These are phyloP conservation scores for Sporothrix mexicana DNA, from an alignment of 2,329 filamentous ascomycete species.

Conservation along the genomic window DNA sequence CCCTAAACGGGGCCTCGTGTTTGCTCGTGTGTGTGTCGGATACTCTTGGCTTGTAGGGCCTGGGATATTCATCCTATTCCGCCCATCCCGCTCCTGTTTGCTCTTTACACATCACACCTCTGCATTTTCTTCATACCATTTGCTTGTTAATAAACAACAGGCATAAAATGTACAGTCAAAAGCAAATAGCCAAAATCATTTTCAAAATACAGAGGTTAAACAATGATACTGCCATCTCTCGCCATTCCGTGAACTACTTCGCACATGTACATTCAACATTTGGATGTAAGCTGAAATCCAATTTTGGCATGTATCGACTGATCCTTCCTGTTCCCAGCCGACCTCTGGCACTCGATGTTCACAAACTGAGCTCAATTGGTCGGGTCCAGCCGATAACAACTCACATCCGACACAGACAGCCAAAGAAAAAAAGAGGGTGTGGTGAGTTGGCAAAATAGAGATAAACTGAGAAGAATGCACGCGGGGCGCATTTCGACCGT, in stretches of 20 bases:
- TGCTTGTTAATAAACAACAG: not conserved
- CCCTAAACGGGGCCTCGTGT: constrained; percentile 16
- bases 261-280: not conserved
- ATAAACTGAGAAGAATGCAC: not conserved
- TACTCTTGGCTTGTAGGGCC: not conserved
- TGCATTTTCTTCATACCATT: not conserved
- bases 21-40: not conserved
- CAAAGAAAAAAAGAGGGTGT: not conserved
- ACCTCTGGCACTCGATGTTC: not conserved
- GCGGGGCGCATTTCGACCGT: not conserved
- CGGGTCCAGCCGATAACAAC: not conserved
- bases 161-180: constrained; percentile 1
- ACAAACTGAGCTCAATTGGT: constrained; percentile 18
- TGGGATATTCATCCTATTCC: not conserved
- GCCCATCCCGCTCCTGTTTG: not conserved
- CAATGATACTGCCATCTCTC: not conserved
- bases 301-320: not conserved
- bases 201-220: not conserved
- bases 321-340: not conserved
- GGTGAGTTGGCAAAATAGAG: constrained; percentile 4
- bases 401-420: not conserved
- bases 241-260: not conserved
- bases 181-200: not conserved
- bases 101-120: not conserved
- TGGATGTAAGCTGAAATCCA: not conserved